Percentiles rank a stretch among this genome's conserved stretches.
phyloP scores from a whole-genome alignment of 306 rosid genomes.

The Pterocarpus macrocarpus region DNA sequence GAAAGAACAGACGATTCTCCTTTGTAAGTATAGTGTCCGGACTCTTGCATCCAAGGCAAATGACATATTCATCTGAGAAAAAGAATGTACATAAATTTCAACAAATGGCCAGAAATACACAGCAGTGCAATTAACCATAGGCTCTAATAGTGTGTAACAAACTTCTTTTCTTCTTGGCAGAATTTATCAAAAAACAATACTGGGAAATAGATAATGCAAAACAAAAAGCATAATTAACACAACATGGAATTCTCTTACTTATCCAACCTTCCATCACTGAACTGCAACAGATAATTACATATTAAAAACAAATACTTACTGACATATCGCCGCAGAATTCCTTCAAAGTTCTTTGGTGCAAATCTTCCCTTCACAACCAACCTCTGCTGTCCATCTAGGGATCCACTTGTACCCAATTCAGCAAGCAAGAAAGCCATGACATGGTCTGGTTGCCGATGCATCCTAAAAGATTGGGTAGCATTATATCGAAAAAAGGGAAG shows the following conservation, averaged over 20 bases:
- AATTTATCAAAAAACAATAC: neutral
- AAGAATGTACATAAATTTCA: slow-evolving; percentile 11
- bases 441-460: slow-evolving; percentile 98
- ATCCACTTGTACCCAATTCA: slow-evolving; percentile 96
- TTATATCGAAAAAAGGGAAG: slow-evolving; percentile 1
- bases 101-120: neutral
- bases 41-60: slow-evolving; percentile 92
- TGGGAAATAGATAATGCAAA: neutral
- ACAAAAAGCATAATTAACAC: slow-evolving; percentile 9
- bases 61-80: slow-evolving; percentile 85
- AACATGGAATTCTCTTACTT: neutral
- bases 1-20: slow-evolving; percentile 97
- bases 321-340: slow-evolving; percentile 90
- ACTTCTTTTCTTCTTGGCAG: neutral
- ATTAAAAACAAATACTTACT: slow-evolving; percentile 63
- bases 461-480: slow-evolving; percentile 55
- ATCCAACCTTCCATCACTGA: neutral
- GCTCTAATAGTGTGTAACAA: neutral
- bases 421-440: slow-evolving; percentile 96
- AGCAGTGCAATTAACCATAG: slow-evolving; percentile 9
- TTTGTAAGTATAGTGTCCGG: slow-evolving; percentile 95
- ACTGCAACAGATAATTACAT: neutral
- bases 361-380: slow-evolving; percentile 97
- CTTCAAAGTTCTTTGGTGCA: slow-evolving; percentile 97
- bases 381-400: slow-evolving; percentile 96